Evolutionary conservation across 371 early-diverging fungal genomes (phyloP), one percentile per base, ranked within the genome.

Genomic region (Syncephalastrum sp.): DNA sequence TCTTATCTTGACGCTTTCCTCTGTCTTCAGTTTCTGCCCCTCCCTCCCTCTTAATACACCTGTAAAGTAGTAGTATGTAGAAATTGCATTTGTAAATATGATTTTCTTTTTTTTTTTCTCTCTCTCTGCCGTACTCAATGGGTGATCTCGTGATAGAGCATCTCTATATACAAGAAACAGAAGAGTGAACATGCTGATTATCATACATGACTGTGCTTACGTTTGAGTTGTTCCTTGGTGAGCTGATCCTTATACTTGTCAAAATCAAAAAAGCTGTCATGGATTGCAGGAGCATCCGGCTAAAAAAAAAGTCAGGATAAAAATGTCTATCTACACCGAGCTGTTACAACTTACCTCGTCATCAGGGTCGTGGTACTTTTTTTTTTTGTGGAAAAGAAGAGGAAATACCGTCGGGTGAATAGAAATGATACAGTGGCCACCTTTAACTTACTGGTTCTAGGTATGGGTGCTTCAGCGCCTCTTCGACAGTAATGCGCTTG

Each of bases 391-490:
- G 2, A 21, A 33, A 10, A 33, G 2, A 50, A 52, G 17, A 21
- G 21, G 21, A 21, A 21, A 21, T 2, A 21, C 2, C 5, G 42
- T 52, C 5, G 25, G 1, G 52, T 49, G 23, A 47, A 13, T 25
- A 16, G 15, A 23, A 16, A 42, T 47, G 16, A 41, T 8, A 7
- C 21, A 42, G 13, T 24, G 4, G n/a, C 10, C 7, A 17, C 27
- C 8, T 29, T 46, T 2, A 43, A 64, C 64, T 64, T 67, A 81
- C 81, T 59, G 83, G 83, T 61, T 86, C 87, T 59, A 97, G 83
- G 63, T 93, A 99, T 42, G 94, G 94, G 69, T 97, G 96, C 16
- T 79, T 81, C 42, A 99, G 82, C 41, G 97, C 95, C 58, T 95
- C 90, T 64, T 91, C 91, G 27, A 96, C 99, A 5, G 94, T 94